phyloP scores from a whole-genome alignment of 2,329 filamentous ascomycete genomes.

The Sphaerulina vaccinii region DNA sequence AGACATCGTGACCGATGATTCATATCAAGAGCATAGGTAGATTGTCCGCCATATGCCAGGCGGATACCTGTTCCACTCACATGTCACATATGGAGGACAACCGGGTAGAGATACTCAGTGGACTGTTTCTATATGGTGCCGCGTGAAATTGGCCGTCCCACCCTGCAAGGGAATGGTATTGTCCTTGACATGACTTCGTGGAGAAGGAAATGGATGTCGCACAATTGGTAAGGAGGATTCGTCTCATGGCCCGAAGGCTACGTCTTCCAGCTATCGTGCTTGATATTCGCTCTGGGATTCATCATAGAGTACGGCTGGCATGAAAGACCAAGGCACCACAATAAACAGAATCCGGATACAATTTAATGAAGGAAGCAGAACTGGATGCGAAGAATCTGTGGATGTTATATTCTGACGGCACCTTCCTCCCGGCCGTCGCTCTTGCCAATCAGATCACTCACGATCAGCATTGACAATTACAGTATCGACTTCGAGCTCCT shows the following conservation, averaged over 20 bases:
- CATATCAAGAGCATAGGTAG: too few relatives aligned
- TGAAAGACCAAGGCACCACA: slow-evolving; percentile 55
- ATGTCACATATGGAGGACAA: too few relatives aligned
- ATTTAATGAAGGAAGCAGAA: slow-evolving; percentile 42
- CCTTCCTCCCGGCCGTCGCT: too few relatives aligned
- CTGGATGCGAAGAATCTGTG: slow-evolving; percentile 8
- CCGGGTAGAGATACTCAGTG: too few relatives aligned
- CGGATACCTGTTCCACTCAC: too few relatives aligned
- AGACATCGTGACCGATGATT: too few relatives aligned
- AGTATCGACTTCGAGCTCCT: background rate
- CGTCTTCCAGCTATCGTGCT: slow-evolving; percentile 63
- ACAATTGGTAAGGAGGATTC: slow-evolving; percentile 66
- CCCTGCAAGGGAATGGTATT: background rate
- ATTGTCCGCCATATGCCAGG: too few relatives aligned
- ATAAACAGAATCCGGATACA: slow-evolving; percentile 64
- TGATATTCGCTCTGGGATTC: slow-evolving; percentile 59
- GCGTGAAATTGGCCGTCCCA: too few relatives aligned
- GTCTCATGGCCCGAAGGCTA: slow-evolving; percentile 48
- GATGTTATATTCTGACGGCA: slow-evolving; percentile 9
- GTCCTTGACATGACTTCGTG: background rate
- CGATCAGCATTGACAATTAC: slow-evolving; percentile 20
- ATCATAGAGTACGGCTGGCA: slow-evolving; percentile 61
- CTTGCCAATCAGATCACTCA: slow-evolving; percentile 21
- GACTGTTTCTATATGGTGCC: too few relatives aligned
- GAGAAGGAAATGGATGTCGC: slow-evolving; percentile 49